A percentile compares a stretch with the other conserved stretches of the same genome.
phyloP scores from a whole-genome alignment of 1,284 basidiomycete species.

The Malassezia caprae region DNA sequence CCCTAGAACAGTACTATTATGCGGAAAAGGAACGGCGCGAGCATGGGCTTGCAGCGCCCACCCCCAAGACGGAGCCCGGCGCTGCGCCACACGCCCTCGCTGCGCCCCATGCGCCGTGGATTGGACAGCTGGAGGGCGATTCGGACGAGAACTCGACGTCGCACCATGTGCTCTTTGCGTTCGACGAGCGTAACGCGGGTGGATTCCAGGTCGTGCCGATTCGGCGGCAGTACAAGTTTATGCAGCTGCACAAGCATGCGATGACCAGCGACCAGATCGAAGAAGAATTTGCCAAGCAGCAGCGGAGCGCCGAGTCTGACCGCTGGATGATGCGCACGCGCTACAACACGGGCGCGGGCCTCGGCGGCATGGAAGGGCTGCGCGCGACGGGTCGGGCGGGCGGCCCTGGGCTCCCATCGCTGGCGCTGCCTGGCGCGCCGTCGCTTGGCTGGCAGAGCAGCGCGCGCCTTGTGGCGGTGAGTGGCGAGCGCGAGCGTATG shows the following conservation, averaged over 20 bases:
- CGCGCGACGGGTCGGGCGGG: not conserved
- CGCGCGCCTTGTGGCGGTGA: constrained; percentile 11
- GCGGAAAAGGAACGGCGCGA: constrained; percentile 12
- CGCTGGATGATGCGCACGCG: constrained; percentile 28
- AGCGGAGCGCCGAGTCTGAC: constrained; percentile 30
- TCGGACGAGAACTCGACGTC: constrained; percentile 31
- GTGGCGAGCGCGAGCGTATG: constrained; percentile 13
- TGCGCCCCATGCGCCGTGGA: constrained; percentile 41
- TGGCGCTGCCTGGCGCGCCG: constrained; percentile 7
- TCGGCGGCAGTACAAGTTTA: constrained; percentile 42
- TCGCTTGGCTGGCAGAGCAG: constrained; percentile 15
- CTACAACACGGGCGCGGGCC: constrained; percentile 15
- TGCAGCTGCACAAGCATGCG: constrained; percentile 39
- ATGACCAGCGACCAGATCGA: constrained; percentile 33
- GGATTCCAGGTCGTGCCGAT: constrained; percentile 46
- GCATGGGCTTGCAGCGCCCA: constrained; percentile 16
- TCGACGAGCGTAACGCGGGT: constrained; percentile 41
- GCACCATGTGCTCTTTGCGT: constrained; percentile 45
- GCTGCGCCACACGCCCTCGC: constrained; percentile 1
- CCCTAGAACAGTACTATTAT: constrained; percentile 19
- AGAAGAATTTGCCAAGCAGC: constrained; percentile 28
- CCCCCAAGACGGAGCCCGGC: constrained; percentile 18
- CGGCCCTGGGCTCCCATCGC: constrained; percentile 5
- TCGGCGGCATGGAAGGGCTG: not conserved
- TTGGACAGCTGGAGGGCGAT: constrained; percentile 46